Base-by-base conservation (phyloP, 768 basidiomycete species). In the Termitomyces sp. region DNA sequence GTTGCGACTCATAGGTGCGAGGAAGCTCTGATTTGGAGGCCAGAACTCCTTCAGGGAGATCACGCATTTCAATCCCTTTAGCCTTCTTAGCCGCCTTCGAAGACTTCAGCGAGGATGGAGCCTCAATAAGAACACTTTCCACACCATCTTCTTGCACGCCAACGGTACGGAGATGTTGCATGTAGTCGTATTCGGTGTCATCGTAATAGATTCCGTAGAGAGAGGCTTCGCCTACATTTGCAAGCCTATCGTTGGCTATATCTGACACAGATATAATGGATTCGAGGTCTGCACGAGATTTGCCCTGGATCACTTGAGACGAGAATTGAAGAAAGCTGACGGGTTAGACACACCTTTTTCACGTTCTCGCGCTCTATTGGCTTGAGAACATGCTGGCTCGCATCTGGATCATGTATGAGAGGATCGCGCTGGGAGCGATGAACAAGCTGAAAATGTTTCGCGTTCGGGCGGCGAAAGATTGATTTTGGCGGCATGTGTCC, bases 181-280 rank as follows among this genome's bases (percentile, higher is more conserved):
- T 94, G 76, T 99, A 99, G 72, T 99, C 92, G 76, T 99, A 99
- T 58, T 94, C 83, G 6, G 92, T 88, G 68, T 99, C 95, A 74
- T 98, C 94, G 73, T 84, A 98, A 73, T 92, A 92, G 67, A 99
- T 74, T 4, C 94, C 97, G 70, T 98, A 95, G 9, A 84, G 68
- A 6, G 89, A 76, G 0, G 97, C 97, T 74, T 98, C 92, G 56
- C 96, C 97, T 50, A 88, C 77, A 60, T 87, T 88, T 26, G 72
- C 64, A 53, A 78, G 75, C 14, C 65, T 65, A 54, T 81, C 81
- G 39, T 76, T 78, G 16, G 71, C 72, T 46, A 82, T 66, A 26
- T 82, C 79, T 26, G 80, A 76, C 27, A 76, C 71, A 20, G 78
- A 63, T 29, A 90, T 71, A 14, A 77, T 57, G 2, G 73, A 71